A percentile compares a stretch with the other conserved stretches of the same genome.
These are phyloP conservation scores for Paraleonurus japonicus DNA, from an alignment of 257 asterid genomes.

Conservation along the genomic window DNA sequence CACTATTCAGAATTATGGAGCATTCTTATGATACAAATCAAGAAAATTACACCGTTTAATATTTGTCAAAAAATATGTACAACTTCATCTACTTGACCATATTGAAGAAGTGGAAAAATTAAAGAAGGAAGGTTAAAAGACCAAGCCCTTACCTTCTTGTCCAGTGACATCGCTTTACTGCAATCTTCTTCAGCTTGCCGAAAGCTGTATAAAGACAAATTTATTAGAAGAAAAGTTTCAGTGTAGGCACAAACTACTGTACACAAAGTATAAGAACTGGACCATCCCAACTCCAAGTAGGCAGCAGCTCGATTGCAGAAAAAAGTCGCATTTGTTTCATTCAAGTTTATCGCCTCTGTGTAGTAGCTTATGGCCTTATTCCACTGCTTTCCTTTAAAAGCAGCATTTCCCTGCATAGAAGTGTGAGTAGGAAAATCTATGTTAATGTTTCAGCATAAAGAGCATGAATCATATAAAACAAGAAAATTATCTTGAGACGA, in stretches of 20 bases:
- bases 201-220: slow-evolving; percentile 50
- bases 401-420: slow-evolving; percentile 82
- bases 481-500: background rate
- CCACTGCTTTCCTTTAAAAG: slow-evolving; percentile 85
- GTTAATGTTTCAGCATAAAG: background rate
- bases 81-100: slow-evolving; percentile 8
- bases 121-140: background rate
- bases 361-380: slow-evolving; percentile 85
- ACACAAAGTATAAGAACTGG: slow-evolving; percentile 22
- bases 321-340: slow-evolving; percentile 62
- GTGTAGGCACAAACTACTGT: background rate
- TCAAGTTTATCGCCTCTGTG: slow-evolving; percentile 77
- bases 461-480: background rate
- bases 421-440: background rate
- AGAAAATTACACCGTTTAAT: background rate
- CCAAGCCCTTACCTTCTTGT: slow-evolving; percentile 69
- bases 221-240: slow-evolving; percentile 11
- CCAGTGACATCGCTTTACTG: slow-evolving; percentile 72
- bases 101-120: background rate
- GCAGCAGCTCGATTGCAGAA: slow-evolving; percentile 97
- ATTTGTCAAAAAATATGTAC: background rate
- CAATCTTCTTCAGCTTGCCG: slow-evolving; percentile 90
- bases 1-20: background rate
- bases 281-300: slow-evolving; percentile 95
- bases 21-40: background rate